Conservation (phyloP, 208 protist genomes). For the Crithidia bombi region DNA sequence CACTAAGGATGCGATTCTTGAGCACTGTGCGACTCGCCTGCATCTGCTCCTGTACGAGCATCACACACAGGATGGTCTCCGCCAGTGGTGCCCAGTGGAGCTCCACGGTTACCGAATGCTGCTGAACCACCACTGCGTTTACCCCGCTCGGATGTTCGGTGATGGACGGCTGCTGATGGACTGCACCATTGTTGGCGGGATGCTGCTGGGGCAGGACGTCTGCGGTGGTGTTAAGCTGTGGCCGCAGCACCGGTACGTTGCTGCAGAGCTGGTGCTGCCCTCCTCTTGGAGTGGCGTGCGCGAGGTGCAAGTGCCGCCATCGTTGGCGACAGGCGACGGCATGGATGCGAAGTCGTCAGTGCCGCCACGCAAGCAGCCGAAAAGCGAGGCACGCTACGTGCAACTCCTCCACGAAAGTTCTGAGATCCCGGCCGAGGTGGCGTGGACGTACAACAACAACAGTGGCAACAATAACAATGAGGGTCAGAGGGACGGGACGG, state of each 20-base stretch:
- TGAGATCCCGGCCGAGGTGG: constrained; percentile 23
- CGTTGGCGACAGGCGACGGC: background rate
- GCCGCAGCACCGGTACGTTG: constrained; percentile 73
- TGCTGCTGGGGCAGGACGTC: constrained; percentile 68
- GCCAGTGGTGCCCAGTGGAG: constrained; percentile 70
- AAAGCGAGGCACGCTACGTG: constrained; percentile 1
- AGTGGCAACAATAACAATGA: background rate
- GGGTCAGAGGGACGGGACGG: background rate
- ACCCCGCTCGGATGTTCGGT: constrained; percentile 71
- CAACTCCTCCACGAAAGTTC: constrained; percentile 28
- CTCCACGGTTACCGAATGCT: constrained; percentile 71
- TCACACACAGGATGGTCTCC: constrained; percentile 35
- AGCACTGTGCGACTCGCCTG: constrained; percentile 58
- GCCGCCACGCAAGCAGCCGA: background rate
- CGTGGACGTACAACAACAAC: constrained; percentile 2
- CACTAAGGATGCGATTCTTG: constrained; percentile 35
- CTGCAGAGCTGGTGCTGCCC: constrained; percentile 71
- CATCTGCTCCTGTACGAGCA: constrained; percentile 66
- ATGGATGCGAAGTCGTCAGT: background rate
- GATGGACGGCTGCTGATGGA: constrained; percentile 69
- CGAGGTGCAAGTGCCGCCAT: constrained; percentile 24
- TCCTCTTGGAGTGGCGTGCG: constrained; percentile 29
- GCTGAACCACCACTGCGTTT: constrained; percentile 83
- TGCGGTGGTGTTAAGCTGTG: constrained; percentile 82
- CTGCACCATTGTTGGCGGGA: constrained; percentile 59